Conservation (phyloP, 345 rosid genomes). For the Ceriops decandra region DNA sequence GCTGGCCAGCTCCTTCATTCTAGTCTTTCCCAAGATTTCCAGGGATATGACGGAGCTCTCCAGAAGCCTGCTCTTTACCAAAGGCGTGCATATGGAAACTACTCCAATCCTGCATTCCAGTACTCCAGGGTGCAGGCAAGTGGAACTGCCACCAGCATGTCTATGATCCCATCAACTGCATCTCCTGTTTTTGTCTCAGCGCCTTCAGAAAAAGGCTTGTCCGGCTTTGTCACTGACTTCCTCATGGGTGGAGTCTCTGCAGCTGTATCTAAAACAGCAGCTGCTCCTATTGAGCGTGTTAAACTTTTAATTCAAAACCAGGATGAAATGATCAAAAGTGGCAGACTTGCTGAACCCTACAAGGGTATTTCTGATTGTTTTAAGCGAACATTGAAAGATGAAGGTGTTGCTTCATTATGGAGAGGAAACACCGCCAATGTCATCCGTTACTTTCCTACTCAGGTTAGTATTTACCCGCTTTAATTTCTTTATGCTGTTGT, state of each 20-base stretch:
- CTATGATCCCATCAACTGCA: conserved; percentile 24
- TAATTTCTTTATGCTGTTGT: not conserved
- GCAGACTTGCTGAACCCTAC: conserved; percentile 35
- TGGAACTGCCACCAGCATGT: conserved; percentile 26
- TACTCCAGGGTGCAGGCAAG: conserved; percentile 34
- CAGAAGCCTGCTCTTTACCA: conserved; percentile 51
- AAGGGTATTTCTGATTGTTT: conserved; percentile 34
- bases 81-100: conserved; percentile 53
- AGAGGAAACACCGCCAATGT: conserved; percentile 39
- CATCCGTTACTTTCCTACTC: conserved; percentile 37
- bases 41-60: conserved; percentile 37
- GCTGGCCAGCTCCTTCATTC: conserved; percentile 58
- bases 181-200: conserved; percentile 27
- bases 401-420: conserved; percentile 29
- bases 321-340: conserved; percentile 34
- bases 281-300: conserved; percentile 36
- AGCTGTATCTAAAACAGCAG: conserved; percentile 37
- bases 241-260: conserved; percentile 42
- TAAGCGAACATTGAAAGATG: conserved; percentile 20
- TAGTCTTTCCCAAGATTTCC: conserved; percentile 40
- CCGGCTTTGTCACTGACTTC: conserved; percentile 30
- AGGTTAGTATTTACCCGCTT: conserved; percentile 11
- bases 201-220: conserved; percentile 28
- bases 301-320: conserved; percentile 36
- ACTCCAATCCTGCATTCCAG: conserved; percentile 62